These are phyloP conservation scores for Colletotrichum sublineola DNA, from an alignment of 2,329 filamentous ascomycete genomes.

Conservation along the genomic window DNA sequence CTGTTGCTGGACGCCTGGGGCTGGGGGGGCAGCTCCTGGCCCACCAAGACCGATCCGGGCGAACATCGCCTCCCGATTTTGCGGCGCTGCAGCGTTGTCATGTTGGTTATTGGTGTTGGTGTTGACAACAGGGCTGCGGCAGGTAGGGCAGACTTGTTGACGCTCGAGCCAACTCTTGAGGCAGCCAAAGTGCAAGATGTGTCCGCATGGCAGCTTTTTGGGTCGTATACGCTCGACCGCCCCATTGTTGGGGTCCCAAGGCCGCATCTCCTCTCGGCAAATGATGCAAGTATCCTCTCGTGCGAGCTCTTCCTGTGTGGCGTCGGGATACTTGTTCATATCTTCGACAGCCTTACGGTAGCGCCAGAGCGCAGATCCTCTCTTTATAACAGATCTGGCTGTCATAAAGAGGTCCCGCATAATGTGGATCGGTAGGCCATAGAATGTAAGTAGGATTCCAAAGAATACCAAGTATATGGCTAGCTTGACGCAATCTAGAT, in stretches of 20 bases:
- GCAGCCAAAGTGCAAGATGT: slow-evolving; percentile 94
- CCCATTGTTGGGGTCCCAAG: slow-evolving; percentile 75
- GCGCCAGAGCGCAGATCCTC: slow-evolving; percentile 87
- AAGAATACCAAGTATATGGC: slow-evolving; percentile 93
- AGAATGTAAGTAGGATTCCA: slow-evolving; percentile 91
- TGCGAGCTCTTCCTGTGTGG: slow-evolving; percentile 85
- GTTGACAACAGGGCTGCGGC: slow-evolving; percentile 82
- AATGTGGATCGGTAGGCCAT: slow-evolving; percentile 96
- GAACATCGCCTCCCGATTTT: slow-evolving; percentile 53
- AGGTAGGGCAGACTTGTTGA: slow-evolving; percentile 97
- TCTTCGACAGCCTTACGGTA: slow-evolving; percentile 93
- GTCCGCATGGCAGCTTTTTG: slow-evolving; percentile 96
- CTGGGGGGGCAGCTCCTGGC: slow-evolving; percentile 39
- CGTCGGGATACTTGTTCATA: slow-evolving; percentile 95
- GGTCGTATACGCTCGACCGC: slow-evolving; percentile 86
- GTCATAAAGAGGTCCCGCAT: slow-evolving; percentile 96
- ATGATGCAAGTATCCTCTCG: slow-evolving; percentile 97
- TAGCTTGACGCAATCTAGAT: slow-evolving; percentile 87
- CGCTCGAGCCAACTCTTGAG: slow-evolving; percentile 97
- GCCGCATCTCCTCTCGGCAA: slow-evolving; percentile 94
- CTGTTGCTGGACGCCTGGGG: slow-evolving; percentile 51
- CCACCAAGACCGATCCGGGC: slow-evolving; percentile 49
- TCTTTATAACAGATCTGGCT: slow-evolving; percentile 89
- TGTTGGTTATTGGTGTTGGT: slow-evolving; percentile 56
- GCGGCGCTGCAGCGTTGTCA: slow-evolving; percentile 50